phyloP scores from a whole-genome alignment of 2,329 filamentous ascomycete species.

The Talaromyces pinophilus region DNA sequence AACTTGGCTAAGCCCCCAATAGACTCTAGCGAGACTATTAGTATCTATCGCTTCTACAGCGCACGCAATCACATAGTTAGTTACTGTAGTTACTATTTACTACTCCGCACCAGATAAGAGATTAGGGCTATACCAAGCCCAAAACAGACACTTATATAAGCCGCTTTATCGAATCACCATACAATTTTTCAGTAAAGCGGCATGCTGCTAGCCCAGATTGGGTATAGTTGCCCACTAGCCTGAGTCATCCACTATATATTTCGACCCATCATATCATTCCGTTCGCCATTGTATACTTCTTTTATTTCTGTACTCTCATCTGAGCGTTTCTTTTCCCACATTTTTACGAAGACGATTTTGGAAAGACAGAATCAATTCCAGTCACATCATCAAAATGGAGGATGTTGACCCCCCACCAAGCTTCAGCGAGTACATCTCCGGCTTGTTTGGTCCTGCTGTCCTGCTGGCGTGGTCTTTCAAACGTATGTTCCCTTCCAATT shows the following conservation, averaged over 20 bases:
- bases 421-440: constrained; percentile 18
- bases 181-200: not conserved
- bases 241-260: constrained; percentile 8
- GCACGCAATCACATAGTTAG: not conserved
- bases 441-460: constrained; percentile 22
- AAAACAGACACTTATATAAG: not conserved
- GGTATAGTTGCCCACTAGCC: not conserved
- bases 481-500: constrained; percentile 16
- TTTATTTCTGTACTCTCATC: not conserved
- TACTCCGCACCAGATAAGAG: not conserved
- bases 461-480: constrained; percentile 22
- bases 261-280: constrained; percentile 3
- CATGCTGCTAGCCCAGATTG: not conserved
- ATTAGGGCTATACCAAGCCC: constrained; percentile 6
- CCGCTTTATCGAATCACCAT: not conserved
- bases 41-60: not conserved
- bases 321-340: not conserved
- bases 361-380: not conserved
- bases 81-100: not conserved
- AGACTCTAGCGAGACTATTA: not conserved
- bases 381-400: not conserved
- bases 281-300: not conserved
- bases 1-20: not conserved
- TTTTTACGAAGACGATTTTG: not conserved
- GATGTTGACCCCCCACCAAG: constrained; percentile 1